Percentiles rank a stretch among this genome's conserved stretches.
Evolutionary conservation across 352 stramenopile genomes (phyloP).

Genomic region (Thraustochytrium striatum): DNA sequence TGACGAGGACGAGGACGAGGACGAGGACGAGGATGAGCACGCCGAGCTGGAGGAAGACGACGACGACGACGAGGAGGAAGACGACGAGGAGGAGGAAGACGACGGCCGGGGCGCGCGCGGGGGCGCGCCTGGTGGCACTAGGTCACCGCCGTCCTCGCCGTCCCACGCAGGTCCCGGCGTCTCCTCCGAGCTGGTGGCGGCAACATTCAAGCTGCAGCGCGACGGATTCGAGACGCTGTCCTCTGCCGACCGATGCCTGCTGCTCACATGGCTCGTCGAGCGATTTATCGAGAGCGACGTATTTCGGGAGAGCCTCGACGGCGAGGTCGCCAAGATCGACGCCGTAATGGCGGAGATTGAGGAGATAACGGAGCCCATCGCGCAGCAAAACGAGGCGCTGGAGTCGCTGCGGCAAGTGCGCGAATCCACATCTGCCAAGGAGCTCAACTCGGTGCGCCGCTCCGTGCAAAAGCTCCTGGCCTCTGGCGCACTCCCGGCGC

Average conservation of each 20-base stretch:
- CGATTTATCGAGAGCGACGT: background rate
- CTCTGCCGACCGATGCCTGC: background rate
- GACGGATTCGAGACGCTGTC: background rate
- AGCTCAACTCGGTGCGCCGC: too few relatives aligned
- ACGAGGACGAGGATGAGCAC: background rate
- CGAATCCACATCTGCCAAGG: too few relatives aligned
- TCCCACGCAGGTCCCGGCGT: background rate
- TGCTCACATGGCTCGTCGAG: background rate
- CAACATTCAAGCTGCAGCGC: background rate
- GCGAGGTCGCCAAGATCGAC: background rate
- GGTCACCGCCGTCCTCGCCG: background rate
- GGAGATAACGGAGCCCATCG: too few relatives aligned
- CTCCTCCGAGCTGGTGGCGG: background rate
- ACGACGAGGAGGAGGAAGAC: conserved; percentile 26
- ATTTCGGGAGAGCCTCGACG: background rate
- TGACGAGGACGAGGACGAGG: background rate
- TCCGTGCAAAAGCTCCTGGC: too few relatives aligned
- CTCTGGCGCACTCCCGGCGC: too few relatives aligned
- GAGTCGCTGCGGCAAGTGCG: too few relatives aligned
- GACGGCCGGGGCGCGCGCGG: background rate
- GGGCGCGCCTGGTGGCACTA: background rate
- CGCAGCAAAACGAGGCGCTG: too few relatives aligned
- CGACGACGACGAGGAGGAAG: background rate
- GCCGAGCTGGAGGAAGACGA: background rate
- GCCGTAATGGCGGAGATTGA: too few relatives aligned